phyloP scores from a whole-genome alignment of 345 rosid species.

The Geranium rotundifolium region DNA sequence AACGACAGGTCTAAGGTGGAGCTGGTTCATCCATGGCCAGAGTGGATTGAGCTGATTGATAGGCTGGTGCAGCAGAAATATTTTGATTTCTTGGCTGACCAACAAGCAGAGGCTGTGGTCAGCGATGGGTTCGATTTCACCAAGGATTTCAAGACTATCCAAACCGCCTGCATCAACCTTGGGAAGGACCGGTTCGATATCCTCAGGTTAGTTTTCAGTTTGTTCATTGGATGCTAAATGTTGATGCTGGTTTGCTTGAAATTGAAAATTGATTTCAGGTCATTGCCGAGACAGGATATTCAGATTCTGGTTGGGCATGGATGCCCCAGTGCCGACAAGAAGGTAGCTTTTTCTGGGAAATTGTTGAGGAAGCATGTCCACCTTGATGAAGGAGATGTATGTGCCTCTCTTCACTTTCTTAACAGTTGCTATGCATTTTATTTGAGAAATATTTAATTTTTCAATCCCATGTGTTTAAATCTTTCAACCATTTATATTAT shows the following conservation, averaged over 20 bases:
- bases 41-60: conserved; percentile 94
- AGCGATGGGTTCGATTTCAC: conserved; percentile 39
- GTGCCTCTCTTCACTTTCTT: conserved; percentile 9
- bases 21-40: conserved; percentile 94
- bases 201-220: conserved; percentile 45
- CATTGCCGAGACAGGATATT: conserved; percentile 71
- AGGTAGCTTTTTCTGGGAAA: conserved; percentile 78
- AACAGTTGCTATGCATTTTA: too few relatives aligned
- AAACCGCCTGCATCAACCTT: conserved; percentile 72
- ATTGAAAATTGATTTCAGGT: conserved; percentile 45
- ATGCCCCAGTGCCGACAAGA: conserved; percentile 80
- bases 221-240: background rate
- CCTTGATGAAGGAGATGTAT: conserved; percentile 98
- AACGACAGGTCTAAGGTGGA: conserved; percentile 19
- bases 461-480: background rate
- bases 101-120: conserved; percentile 16
- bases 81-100: conserved; percentile 67
- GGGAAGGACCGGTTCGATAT: conserved; percentile 98
- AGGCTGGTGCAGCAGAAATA: conserved; percentile 76
- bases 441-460: background rate
- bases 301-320: conserved; percentile 85
- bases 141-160: conserved; percentile 63
- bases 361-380: conserved; percentile 80
- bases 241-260: conserved; percentile 8
- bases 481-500: too few relatives aligned